Base-by-base conservation (phyloP, 257 asterid species). In the Capsicum baccatum region DNA sequence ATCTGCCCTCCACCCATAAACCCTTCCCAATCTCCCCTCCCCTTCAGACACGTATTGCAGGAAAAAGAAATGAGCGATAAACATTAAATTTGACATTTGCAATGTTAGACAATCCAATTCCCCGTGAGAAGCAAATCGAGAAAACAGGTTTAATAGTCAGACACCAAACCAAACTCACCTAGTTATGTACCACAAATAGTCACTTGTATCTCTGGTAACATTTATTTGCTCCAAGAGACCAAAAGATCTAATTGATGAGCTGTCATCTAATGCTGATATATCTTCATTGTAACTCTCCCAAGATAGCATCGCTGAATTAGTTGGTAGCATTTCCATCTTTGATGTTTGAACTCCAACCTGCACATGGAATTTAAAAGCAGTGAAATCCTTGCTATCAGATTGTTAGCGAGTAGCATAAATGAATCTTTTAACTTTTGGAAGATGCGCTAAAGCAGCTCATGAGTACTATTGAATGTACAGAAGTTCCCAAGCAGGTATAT, bases 231-330 rank as follows among this genome's bases (percentile, higher is more conserved):
- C 99, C 89, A 97, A 73, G 83, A 97, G 97, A 69, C 98, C 98
- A 39, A 68, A 79, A 15, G 95, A 85, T 0, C 97, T 88, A 84
- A 97, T 94, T n/a, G 97, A 68, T 74, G 97, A 88, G 84, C 94
- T 76, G 84, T 91, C 98, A 52, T 92, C 98, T 68, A 89, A 85
- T 62, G 98, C 88, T 54, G 90, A 88, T 86, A 95, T 85, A 88
- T 97, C 98, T 89, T 97, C 99, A 19, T 92, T 94, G 81, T 88
- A 95, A 17, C 95, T 92, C 87, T 95, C 98, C 99, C 99, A 97
- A 0, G 97, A 91, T 79, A 88, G 91, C 85, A 97, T 87, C 48
- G 93, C 85, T 6, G 90, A 82, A 80, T 86, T 89, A 67, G 85
- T 90, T 6, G 97, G 92, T 68, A 83, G 84, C 99, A 97, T 97